Evolutionary conservation across 139 green algal species (phyloP), one percentile per base, ranked within the genome.

Genomic region (Micromonas pusilla): DNA sequence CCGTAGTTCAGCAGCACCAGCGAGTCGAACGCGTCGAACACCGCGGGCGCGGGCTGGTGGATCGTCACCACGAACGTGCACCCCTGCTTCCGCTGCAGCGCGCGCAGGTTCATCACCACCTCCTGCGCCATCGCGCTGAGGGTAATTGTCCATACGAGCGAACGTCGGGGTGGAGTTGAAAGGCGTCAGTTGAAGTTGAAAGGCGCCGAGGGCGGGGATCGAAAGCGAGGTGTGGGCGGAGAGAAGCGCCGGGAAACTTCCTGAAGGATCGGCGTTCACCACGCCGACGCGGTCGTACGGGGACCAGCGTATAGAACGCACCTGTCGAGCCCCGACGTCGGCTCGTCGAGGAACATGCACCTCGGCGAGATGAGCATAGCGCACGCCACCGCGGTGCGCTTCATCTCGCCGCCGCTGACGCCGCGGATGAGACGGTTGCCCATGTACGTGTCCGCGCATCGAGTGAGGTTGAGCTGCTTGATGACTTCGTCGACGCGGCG

Each of bases 311-410:
- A n/a, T n/a, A n/a, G n/a, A n/a, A n/a, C n/a, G n/a, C n/a, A n/a
- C n/a, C n/a, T 88, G 88, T 99, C 95, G 54, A 97, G 84, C 0
- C 92, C 91, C 21, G 84, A 90, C 0, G 90, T 96, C 2, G 91
- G 90, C 76, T 96, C 87, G 67, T 96, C 90, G 52, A 96, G 80
- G 45, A 94, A 90, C 31, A 95, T 82, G 36, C 2, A 5, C 25
- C 86, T 89, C 9, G 95, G 95, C 83, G 97, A 91, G 81, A 93
- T 97, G 0, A 98, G 86, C 60, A 99, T 89, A 84, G 97, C 95
- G 64, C 90, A 86, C 0, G 88, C 93, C 37, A 95, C 89, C 36
- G 87, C 93, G 13, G 92, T 87, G 23, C 95, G 88, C 89, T 98
- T 98, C 76, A 91, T 87, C 85, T 99, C 92, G 0, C 95, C 95